Evolutionary conservation across 2,329 filamentous ascomycete genomes (phyloP), one percentile per base, ranked within the genome.

Genomic region (Scortechinia acanthostroma): DNA sequence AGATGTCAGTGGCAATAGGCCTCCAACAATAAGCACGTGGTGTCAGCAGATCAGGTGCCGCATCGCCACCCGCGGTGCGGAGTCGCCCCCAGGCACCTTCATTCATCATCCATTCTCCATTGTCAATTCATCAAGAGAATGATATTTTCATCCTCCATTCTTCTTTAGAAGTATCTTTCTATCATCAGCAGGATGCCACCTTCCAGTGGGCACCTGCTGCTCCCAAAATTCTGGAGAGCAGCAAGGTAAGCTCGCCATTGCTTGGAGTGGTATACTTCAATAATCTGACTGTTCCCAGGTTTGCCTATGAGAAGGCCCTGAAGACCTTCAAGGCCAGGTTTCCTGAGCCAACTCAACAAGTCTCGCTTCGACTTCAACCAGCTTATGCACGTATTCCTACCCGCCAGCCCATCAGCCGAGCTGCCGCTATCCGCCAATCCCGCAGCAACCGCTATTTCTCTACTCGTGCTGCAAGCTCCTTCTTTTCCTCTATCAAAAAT

Each of bases 151-250:
- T 43, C 22, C 47, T 47, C 45, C 21, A 45, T n/a, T n/a, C n/a
- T n/a, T n/a, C n/a, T n/a, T 52, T 55, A 61, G 50, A 48, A 49
- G 48, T 42, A 25, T 25, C 28, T 21, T 47, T 46, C 30, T 35
- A 17, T 42, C 21, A 40, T 40, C 25, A 16, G 43, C 49, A 55
- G 49, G 49, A 73, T 73, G 69, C 63, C 69, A 58, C 64, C 66
- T 52, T 62, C 64, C 45, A 67, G 59, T 57, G 69, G 68, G 59
- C 68, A 70, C 59, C 62, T 71, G 54, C 57, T 72, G 60, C 64
- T 72, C 49, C 65, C 68, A 43, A 71, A 72, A 53, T 55, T 69
- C 46, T 68, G 69, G 64, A 64, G 66, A 56, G 62, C 65, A 55
- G 63, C 67, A 50, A 69, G 62, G 67, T 70, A 60, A 55, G 63